Evolutionary conservation across 495 filamentous ascomycete species (phyloP), one percentile per base, ranked within the genome.

Genomic region (Aspergillus diversus): DNA sequence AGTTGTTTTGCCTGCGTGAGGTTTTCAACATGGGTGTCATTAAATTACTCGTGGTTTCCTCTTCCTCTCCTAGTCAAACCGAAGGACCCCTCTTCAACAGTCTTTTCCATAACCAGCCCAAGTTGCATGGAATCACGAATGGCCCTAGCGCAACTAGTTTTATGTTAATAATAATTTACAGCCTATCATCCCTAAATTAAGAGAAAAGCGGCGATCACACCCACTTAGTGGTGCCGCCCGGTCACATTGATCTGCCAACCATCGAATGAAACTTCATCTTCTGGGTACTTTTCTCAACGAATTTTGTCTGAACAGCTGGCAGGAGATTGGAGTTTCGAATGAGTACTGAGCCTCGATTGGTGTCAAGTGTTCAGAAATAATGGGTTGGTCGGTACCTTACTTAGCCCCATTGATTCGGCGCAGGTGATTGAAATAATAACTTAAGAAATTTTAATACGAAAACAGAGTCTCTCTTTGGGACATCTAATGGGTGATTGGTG

Each of bases 191-290:
- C 51, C 27, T 0, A 13, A 13, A 33, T 54, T 4, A 13, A 34
- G 27, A n/a, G 21, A 54, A 34, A 54, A 21, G 51, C 51, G 33
- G 51, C 51, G 11, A 34, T 54, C 51, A 54, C 31, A 50, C 47
- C 9, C 27, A 31, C 9, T 17, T 50, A 27, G 16, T 9, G 16
- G 21, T 17, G 15, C 46, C 46, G 17, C 46, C 17, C 32, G 50
- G 9, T 53, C 7, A 5, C 51, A 16, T n/a, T 54, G 51, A 34
- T 54, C 32, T 12, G n/a, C 35, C 55, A 57, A 33, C 55, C 16
- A 37, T 16, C 51, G 34, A 54, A 54, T 54, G 51, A 54, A 11
- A 13, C 34, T 33, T 50, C 15, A 21, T 50, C 21, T 13, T 50
- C 47, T 13, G 21, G 21, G 21, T 27, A 27, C 21, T 27, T 27